A percentile compares a stretch with the other conserved stretches of the same genome.
These are phyloP conservation scores for Cercospora citrullina DNA, from an alignment of 2,329 filamentous ascomycete genomes.

Conservation along the genomic window DNA sequence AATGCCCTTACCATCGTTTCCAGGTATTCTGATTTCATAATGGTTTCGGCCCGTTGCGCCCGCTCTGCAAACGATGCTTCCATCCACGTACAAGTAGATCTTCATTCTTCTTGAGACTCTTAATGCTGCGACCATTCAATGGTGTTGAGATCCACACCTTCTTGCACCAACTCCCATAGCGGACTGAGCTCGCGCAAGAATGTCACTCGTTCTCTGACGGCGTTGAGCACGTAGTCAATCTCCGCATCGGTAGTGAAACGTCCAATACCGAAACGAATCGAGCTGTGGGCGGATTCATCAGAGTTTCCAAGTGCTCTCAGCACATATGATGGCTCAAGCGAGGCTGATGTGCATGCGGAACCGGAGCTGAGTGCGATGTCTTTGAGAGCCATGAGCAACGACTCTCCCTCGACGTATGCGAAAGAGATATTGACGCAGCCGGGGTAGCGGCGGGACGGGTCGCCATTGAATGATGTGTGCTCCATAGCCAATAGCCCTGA, in stretches of 20 bases:
- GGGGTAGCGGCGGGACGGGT: constrained; percentile 79
- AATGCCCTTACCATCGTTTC: neutral
- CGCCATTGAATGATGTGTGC: constrained; percentile 89
- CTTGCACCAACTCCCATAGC: constrained; percentile 96
- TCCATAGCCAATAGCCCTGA: constrained; percentile 84
- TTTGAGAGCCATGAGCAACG: constrained; percentile 95
- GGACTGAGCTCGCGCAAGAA: constrained; percentile 95
- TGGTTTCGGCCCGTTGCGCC: constrained; percentile 1
- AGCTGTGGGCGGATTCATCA: constrained; percentile 96
- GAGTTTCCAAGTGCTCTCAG: constrained; percentile 91
- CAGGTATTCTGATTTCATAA: neutral
- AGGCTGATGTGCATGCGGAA: constrained; percentile 95
- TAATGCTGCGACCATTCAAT: constrained; percentile 99
- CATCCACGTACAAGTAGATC: neutral
- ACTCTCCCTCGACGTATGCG: constrained; percentile 97
- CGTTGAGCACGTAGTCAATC: constrained; percentile 96
- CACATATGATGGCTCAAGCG: constrained; percentile 94
- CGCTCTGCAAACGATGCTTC: neutral
- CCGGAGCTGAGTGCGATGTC: constrained; percentile 96
- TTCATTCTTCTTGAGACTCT: constrained; percentile 28
- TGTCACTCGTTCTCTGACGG: constrained; percentile 83
- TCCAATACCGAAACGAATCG: constrained; percentile 95
- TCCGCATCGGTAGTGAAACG: constrained; percentile 93
- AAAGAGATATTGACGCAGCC: constrained; percentile 99
- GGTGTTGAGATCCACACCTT: constrained; percentile 90